These are phyloP conservation scores for Cystofilobasidium macerans DNA, from an alignment of 768 basidiomycete species.

Conservation along the genomic window DNA sequence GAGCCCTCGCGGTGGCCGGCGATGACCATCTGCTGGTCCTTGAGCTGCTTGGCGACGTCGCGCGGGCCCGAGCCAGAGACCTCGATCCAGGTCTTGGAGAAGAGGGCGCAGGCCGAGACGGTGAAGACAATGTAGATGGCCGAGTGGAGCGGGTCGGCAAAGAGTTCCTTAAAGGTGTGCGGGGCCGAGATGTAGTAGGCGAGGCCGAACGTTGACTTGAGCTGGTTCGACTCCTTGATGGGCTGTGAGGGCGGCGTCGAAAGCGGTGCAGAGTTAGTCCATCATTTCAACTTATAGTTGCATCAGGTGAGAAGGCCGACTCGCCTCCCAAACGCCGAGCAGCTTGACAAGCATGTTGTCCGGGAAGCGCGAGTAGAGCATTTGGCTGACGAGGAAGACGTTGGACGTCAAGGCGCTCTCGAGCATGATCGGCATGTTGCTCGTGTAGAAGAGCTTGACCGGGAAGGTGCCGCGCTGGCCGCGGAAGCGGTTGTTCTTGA, in stretches of 20 bases:
- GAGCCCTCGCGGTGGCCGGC: conserved; percentile 83
- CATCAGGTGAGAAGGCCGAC: conserved; percentile 32
- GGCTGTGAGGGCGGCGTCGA: conserved; percentile 60
- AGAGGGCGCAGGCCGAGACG: conserved; percentile 84
- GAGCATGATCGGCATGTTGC: conserved; percentile 99
- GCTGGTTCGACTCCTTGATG: conserved; percentile 83
- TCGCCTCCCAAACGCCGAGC: conserved; percentile 95
- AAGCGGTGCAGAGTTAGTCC: conserved; percentile 1
- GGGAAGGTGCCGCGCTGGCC: conserved; percentile 95
- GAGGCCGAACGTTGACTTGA: conserved; percentile 77
- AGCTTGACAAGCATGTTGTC: conserved; percentile 77
- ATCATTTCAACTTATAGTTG: too few species aligned
- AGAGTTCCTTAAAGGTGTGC: conserved; percentile 75
- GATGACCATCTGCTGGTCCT: conserved; percentile 89
- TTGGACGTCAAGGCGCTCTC: conserved; percentile 86
- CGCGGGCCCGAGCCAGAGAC: conserved; percentile 91
- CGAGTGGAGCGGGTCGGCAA: conserved; percentile 90
- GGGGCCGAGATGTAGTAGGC: conserved; percentile 98
- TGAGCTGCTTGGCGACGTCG: conserved; percentile 94
- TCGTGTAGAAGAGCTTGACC: conserved; percentile 96
- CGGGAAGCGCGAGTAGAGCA: conserved; percentile 86
- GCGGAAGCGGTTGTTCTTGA: conserved; percentile 90
- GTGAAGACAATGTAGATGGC: conserved; percentile 83
- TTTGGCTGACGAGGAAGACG: conserved; percentile 91
- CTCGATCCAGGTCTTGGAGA: conserved; percentile 99